These are phyloP conservation scores for Venustampulla echinocandica DNA, from an alignment of 495 filamentous ascomycete species.

Conservation along the genomic window DNA sequence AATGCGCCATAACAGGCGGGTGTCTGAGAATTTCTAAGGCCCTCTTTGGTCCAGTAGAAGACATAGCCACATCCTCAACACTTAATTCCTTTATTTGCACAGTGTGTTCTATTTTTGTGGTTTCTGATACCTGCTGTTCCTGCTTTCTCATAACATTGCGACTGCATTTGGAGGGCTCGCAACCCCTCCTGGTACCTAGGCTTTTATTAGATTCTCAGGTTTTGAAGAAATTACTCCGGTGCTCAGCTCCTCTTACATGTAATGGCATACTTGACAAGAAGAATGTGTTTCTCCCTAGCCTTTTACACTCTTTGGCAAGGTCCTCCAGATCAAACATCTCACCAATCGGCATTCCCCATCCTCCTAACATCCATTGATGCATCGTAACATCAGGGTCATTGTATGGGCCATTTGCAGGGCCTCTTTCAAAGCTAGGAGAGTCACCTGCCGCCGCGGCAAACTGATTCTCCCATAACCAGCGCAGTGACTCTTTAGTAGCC, in stretches of 20 bases:
- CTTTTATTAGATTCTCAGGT: background rate
- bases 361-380: conserved; percentile 45
- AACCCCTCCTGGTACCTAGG: conserved; percentile 40
- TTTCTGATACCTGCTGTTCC: too few species aligned
- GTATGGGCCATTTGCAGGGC: conserved; percentile 35
- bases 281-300: conserved; percentile 37
- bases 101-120: too few species aligned
- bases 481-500: conserved; percentile 31
- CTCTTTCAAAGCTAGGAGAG: conserved; percentile 37
- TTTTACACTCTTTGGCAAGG: conserved; percentile 35
- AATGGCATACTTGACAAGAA: conserved; percentile 48
- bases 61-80: too few species aligned
- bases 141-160: conserved; percentile 33
- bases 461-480: conserved; percentile 30
- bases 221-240: background rate
- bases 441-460: conserved; percentile 48
- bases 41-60: too few species aligned
- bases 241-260: conserved; percentile 35
- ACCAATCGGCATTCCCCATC: conserved; percentile 51
- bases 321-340: conserved; percentile 51
- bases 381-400: conserved; percentile 24
- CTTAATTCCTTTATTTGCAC: too few species aligned
- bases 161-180: conserved; percentile 44
- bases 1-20: too few species aligned
- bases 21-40: too few species aligned